Evolutionary conservation across 1,284 basidiomycete genomes (phyloP).

Genomic region (Afroboletus lepidellus): DNA sequence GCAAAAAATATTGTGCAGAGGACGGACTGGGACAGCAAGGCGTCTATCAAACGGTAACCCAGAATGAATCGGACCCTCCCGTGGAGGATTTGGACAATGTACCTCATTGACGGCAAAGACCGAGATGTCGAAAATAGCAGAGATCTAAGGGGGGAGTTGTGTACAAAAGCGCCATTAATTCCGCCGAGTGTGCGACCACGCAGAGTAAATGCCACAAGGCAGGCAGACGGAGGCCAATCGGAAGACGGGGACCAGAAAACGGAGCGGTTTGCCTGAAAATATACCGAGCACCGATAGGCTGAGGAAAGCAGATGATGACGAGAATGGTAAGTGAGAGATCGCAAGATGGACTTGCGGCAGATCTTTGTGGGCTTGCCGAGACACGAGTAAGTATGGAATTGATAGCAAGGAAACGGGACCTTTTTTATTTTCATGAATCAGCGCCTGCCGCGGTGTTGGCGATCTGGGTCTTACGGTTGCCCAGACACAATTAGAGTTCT

Average conservation of each 20-base stretch:
- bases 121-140: slow-evolving; percentile 28
- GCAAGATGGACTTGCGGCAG: slow-evolving; percentile 13
- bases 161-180: slow-evolving; percentile 25
- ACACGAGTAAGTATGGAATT: slow-evolving; percentile 27
- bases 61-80: slow-evolving; percentile 12
- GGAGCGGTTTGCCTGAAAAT: slow-evolving; percentile 39
- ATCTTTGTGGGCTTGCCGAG: slow-evolving; percentile 34
- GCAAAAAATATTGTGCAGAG: slow-evolving; percentile 11
- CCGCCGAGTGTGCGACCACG: slow-evolving; percentile 32
- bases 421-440: slow-evolving; percentile 26
- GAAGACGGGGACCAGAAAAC: slow-evolving; percentile 27
- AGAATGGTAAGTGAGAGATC: slow-evolving; percentile 33
- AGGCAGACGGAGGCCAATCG: slow-evolving; percentile 26
- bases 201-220: slow-evolving; percentile 33
- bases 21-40: slow-evolving; percentile 5
- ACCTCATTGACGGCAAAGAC: slow-evolving; percentile 33
- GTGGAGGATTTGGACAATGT: slow-evolving; percentile 34
- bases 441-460: slow-evolving; percentile 31
- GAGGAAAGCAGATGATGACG: slow-evolving; percentile 30
- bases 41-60: slow-evolving; percentile 20
- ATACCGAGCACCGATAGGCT: slow-evolving; percentile 40
- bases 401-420: slow-evolving; percentile 32
- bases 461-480: slow-evolving; percentile 21
- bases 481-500: slow-evolving; percentile 33
- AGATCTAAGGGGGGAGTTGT: slow-evolving; percentile 27